Evolutionary conservation across 805 yeast genomes (phyloP).

Genomic region (Saccharomycopsis fermentans): DNA sequence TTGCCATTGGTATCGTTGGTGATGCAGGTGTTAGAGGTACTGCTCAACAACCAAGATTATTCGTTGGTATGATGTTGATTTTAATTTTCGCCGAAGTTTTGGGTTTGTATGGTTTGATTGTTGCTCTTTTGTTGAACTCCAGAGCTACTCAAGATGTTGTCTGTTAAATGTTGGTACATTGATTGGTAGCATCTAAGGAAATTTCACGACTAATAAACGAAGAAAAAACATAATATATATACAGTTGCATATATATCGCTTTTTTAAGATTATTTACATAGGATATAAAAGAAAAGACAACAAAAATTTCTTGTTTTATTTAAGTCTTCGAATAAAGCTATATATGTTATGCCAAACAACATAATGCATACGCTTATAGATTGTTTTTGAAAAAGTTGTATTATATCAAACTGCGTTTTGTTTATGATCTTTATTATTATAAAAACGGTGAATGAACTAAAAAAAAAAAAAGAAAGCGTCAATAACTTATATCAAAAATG

Average conservation of each 20-base stretch:
- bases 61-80: slow-evolving; percentile 96
- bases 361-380: too few species aligned
- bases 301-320: not conserved
- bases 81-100: slow-evolving; percentile 98
- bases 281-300: not conserved
- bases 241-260: not conserved
- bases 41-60: slow-evolving; percentile 96
- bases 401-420: too few species aligned
- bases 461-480: not conserved
- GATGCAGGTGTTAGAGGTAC: slow-evolving; percentile 99
- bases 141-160: slow-evolving; percentile 89
- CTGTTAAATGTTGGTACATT: slow-evolving; percentile 42
- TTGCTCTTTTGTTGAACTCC: slow-evolving; percentile 93
- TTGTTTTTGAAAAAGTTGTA: too few species aligned
- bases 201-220: not conserved
- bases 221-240: not conserved
- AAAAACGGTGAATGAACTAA: too few species aligned
- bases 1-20: slow-evolving; percentile 98
- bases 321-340: not conserved
- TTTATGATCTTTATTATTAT: not conserved
- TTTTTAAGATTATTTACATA: not conserved
- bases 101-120: slow-evolving; percentile 97
- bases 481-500: not conserved
- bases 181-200: not conserved
- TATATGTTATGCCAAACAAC: too few species aligned